Base-by-base conservation (phyloP, 768 basidiomycete genomes). In the Trametopsis cervina region DNA sequence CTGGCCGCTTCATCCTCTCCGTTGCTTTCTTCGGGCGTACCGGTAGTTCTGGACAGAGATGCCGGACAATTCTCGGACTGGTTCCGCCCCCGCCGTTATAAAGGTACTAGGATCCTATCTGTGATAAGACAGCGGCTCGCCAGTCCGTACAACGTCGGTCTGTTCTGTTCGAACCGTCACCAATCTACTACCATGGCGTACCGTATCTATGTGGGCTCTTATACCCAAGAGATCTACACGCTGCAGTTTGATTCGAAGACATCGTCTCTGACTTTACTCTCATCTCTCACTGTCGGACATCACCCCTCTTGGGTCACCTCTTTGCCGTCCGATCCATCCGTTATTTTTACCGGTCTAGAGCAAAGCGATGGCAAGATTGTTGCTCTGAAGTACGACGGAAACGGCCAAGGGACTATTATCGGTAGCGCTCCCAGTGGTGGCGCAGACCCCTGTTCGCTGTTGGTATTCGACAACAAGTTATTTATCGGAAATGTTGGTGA, bases 221-320 rank as follows among this genome's bases (percentile, higher is more conserved):
- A 81, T 63, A 75, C 83, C 20, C 68, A 79, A 58, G 69, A 74
- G 29, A 72, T 91, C 52, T 70, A 74, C 33, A 81, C 83, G 1
- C 69, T 89, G 45, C 59, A 64, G 17, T 90, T 92, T 57, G 77
- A 87, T 57, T 69, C 79, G 7, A 58, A 64, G 1, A 59, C 65
- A 0, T 58, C 66, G 5, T 71, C 70, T 20, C 64, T 89, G 47
- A 66, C 66, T 10, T 60, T 76, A 25, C 56, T 66, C 11, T 73
- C 77, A 3, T 53, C 70, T 13, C 57, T 78, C 43, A 59, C 62
- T 7, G 76, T 80, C 27, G 83, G 85, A 22, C 64, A 72, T 54
- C 77, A 79, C 56, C 85, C 89, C 0, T 88, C 87, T 4, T 92
- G 89, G 89, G 72, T 93, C 52, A 75, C 81, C 10, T 65, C 69